Percentiles rank a stretch among this genome's conserved stretches.
phyloP scores from a whole-genome alignment of 2,329 filamentous ascomycete genomes.

The Botrytis galanthina region DNA sequence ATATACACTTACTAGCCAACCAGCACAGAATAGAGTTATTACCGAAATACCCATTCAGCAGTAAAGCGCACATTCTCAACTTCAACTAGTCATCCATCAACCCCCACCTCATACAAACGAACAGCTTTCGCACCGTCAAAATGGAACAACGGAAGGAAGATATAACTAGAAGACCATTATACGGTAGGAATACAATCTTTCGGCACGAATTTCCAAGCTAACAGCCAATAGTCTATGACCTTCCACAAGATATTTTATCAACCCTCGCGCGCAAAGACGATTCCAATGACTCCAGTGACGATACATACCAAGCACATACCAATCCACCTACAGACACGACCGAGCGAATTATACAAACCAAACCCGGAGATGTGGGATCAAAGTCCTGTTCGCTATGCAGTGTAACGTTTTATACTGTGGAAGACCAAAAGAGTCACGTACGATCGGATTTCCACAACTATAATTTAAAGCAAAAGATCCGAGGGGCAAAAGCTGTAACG shows the following conservation, averaged over 20 bases:
- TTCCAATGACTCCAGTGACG: constrained; percentile 28
- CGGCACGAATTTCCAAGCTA: constrained; percentile 9
- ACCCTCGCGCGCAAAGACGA: constrained; percentile 39
- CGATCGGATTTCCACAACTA: constrained; percentile 91
- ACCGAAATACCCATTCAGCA: no score
- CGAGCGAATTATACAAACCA: constrained; percentile 40
- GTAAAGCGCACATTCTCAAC: background rate
- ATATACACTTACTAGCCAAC: background rate
- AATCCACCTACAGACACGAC: constrained; percentile 30
- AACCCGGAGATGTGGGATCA: constrained; percentile 51
- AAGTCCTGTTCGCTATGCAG: constrained; percentile 81
- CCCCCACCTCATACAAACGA: constrained; percentile 1
- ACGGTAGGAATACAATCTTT: constrained; percentile 35
- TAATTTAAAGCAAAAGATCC: constrained; percentile 88
- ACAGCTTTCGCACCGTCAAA: background rate
- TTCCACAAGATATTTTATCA: constrained; percentile 40
- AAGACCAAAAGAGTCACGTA: constrained; percentile 81
- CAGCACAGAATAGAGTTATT: background rate
- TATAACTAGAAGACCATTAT: constrained; percentile 41
- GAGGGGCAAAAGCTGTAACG: constrained; percentile 67
- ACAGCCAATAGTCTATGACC: constrained; percentile 36
- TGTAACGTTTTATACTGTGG: constrained; percentile 66
- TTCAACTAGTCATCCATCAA: background rate
- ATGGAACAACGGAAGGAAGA: constrained; percentile 41
- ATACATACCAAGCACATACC: constrained; percentile 30